These are phyloP conservation scores for Fomitopsis schrenkii DNA, from an alignment of 1,284 basidiomycete genomes.

Conservation along the genomic window DNA sequence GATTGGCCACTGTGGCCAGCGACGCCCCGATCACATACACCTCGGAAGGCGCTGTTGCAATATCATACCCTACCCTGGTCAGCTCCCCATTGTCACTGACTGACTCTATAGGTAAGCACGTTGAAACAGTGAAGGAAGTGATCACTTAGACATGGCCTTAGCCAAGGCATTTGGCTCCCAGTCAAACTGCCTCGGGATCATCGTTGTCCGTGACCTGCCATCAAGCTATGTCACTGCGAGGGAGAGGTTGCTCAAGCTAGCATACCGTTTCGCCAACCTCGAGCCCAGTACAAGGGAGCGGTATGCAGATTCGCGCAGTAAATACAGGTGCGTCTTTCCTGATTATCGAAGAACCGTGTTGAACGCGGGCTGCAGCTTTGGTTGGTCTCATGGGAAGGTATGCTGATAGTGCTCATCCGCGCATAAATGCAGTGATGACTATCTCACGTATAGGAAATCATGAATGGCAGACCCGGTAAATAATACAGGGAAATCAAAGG, in stretches of 20 bases:
- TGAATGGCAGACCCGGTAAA: slow-evolving; percentile 85
- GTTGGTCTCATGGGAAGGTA: slow-evolving; percentile 92
- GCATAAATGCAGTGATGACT: neutral
- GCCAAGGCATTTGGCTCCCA: slow-evolving; percentile 80
- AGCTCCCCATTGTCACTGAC: slow-evolving; percentile 56
- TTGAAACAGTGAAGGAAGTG: neutral
- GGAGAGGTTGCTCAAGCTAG: slow-evolving; percentile 66
- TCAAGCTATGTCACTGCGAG: slow-evolving; percentile 56
- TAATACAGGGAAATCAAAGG: neutral
- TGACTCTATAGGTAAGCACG: slow-evolving; percentile 54
- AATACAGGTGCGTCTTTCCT: slow-evolving; percentile 56
- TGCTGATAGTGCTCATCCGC: neutral
- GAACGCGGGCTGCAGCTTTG: slow-evolving; percentile 43
- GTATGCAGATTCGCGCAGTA: slow-evolving; percentile 63
- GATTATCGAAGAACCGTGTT: neutral
- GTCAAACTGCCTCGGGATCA: slow-evolving; percentile 72
- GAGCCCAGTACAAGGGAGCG: slow-evolving; percentile 61
- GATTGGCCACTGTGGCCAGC: slow-evolving; percentile 1
- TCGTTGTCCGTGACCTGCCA: slow-evolving; percentile 81
- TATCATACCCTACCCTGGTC: slow-evolving; percentile 65
- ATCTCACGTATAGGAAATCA: slow-evolving; percentile 65
- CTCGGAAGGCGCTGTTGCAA: slow-evolving; percentile 57
- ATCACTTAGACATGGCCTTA: slow-evolving; percentile 19
- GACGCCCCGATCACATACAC: slow-evolving; percentile 19
- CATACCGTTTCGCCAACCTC: slow-evolving; percentile 71